phyloP scores from a whole-genome alignment of 1,284 basidiomycete species.

The Sporisorium iseilematis-ciliati region DNA sequence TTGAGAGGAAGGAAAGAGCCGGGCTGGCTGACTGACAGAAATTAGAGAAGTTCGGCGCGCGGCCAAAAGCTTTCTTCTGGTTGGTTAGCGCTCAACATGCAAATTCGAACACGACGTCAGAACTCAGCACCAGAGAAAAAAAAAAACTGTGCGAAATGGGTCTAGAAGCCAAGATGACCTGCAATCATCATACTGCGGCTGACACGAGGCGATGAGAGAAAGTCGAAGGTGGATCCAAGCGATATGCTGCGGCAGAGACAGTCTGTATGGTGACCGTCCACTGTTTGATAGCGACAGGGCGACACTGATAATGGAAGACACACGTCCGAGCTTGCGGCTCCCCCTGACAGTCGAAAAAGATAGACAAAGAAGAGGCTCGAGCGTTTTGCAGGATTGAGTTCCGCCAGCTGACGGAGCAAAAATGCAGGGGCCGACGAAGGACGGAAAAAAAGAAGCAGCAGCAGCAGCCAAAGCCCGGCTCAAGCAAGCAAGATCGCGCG shows the following conservation, averaged over 20 bases:
- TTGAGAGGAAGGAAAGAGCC: neutral
- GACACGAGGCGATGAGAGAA: too few relatives aligned
- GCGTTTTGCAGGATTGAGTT: too few relatives aligned
- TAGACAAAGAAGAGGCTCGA: too few relatives aligned
- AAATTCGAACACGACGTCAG: conserved; percentile 10
- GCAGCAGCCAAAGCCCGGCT: neutral
- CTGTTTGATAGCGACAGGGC: too few relatives aligned
- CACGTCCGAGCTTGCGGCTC: too few relatives aligned
- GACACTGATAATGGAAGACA: too few relatives aligned
- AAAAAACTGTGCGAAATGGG: neutral
- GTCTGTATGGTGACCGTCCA: too few relatives aligned
- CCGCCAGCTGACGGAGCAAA: neutral
- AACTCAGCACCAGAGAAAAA: neutral
- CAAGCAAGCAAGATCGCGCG: neutral
- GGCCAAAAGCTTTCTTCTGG: conserved; percentile 4
- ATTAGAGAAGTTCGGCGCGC: neutral
- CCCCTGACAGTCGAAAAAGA: too few relatives aligned
- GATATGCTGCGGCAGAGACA: too few relatives aligned
- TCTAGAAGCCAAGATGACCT: neutral
- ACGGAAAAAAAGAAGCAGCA: neutral
- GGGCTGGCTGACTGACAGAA: neutral
- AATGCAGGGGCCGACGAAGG: neutral
- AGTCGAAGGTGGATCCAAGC: too few relatives aligned
- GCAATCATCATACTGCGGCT: conserved; percentile 2
- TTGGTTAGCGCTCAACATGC: conserved; percentile 4